Evolutionary conservation across 2,329 filamentous ascomycete species (phyloP).

Genomic region (Phialophora macrospora): DNA sequence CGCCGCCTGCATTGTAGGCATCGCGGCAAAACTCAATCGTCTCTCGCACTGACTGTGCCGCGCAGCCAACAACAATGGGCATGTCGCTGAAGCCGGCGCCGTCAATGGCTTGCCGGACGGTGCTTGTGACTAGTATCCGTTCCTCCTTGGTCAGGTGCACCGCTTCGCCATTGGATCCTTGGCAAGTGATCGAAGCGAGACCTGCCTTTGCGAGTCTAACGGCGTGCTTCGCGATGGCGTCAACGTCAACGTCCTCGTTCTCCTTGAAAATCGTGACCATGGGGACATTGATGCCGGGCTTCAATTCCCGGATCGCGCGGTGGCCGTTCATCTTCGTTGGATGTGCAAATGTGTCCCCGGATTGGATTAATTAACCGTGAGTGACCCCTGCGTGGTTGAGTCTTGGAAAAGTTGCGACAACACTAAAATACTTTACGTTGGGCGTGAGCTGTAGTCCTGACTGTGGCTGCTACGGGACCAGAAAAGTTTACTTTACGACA

Average conservation of each 20-base stretch:
- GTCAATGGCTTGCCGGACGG: slow-evolving; percentile 72
- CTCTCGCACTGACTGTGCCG: slow-evolving; percentile 74
- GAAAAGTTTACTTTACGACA: background rate
- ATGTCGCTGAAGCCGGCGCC: slow-evolving; percentile 67
- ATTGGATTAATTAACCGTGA: background rate
- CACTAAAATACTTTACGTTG: background rate
- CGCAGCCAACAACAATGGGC: slow-evolving; percentile 75
- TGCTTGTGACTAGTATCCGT: slow-evolving; percentile 68
- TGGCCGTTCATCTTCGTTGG: slow-evolving; percentile 34
- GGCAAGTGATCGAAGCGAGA: slow-evolving; percentile 74
- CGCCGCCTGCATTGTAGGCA: slow-evolving; percentile 70
- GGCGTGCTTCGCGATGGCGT: slow-evolving; percentile 63
- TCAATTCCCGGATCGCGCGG: slow-evolving; percentile 27
- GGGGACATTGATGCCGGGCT: slow-evolving; percentile 69
- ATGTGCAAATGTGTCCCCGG: background rate
- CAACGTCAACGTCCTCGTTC: slow-evolving; percentile 68
- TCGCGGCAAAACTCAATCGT: slow-evolving; percentile 71
- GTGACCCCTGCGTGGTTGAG: background rate
- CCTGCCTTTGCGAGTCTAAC: slow-evolving; percentile 73
- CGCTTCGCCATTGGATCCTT: slow-evolving; percentile 83
- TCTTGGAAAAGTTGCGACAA: background rate
- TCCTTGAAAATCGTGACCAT: slow-evolving; percentile 75
- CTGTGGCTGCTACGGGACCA: background rate
- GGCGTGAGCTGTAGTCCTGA: background rate
- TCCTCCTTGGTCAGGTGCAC: slow-evolving; percentile 76